Conservation (phyloP, 768 basidiomycete genomes). For the Phaffia tasmanica region DNA sequence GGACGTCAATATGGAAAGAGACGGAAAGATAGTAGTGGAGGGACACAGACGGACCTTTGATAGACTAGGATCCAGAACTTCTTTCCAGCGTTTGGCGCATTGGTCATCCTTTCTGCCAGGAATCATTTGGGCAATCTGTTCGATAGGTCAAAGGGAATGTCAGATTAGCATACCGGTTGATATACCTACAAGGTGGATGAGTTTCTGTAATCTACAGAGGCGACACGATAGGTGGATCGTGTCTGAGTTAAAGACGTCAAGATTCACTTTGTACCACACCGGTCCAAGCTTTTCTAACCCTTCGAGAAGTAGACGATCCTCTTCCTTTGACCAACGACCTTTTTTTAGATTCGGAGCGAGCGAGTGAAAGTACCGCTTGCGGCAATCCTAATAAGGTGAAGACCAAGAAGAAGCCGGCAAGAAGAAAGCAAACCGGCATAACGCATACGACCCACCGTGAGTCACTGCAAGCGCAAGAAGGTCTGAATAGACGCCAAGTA, state of each 20-base stretch:
- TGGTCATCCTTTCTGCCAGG: constrained; percentile 27
- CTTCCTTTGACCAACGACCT: constrained; percentile 26
- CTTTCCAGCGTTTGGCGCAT: constrained; percentile 25
- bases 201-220: no score
- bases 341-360: constrained; percentile 27
- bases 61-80: constrained; percentile 25
- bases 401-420: background rate
- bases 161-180: no score
- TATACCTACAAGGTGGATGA: no score
- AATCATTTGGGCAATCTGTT: constrained; percentile 25
- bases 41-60: constrained; percentile 12
- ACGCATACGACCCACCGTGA: background rate
- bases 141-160: background rate
- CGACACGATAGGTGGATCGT: background rate
- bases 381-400: constrained; percentile 13
- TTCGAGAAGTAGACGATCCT: constrained; percentile 21
- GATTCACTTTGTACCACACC: constrained; percentile 25
- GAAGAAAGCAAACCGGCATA: background rate
- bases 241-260: background rate
- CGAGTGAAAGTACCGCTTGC: constrained; percentile 27
- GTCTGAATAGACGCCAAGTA: background rate
- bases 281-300: constrained; percentile 24
- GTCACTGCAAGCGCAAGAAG: background rate
- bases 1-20: background rate
- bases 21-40: background rate